Conservation (phyloP, 306 rosid species). For the Nissolia schottii region DNA sequence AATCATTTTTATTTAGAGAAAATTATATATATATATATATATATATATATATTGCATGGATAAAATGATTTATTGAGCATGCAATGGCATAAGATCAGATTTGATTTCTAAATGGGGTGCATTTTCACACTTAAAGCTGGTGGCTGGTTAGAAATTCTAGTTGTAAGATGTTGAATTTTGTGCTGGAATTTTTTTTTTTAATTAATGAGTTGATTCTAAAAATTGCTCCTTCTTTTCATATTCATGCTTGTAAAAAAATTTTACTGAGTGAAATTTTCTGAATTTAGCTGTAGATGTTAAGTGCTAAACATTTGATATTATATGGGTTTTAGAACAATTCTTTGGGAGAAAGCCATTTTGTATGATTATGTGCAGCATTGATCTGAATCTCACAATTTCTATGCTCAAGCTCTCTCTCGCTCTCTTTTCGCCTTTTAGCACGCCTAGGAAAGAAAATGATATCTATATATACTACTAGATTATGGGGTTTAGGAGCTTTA, state of each 20-base stretch:
- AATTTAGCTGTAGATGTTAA: neutral
- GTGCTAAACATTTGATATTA: neutral
- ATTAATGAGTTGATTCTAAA: neutral
- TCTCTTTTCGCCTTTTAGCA: neutral
- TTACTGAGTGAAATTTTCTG: neutral
- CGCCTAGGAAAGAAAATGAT: conserved; percentile 3
- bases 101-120: neutral
- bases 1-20: too few relatives aligned
- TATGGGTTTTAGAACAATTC: neutral
- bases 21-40: too few relatives aligned
- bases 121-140: neutral
- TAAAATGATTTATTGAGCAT: neutral
- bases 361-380: neutral
- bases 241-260: neutral
- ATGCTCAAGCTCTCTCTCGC: neutral
- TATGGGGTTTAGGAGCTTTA: too few relatives aligned
- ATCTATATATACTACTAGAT: too few relatives aligned
- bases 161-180: neutral
- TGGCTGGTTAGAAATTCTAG: neutral
- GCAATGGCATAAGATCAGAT: neutral
- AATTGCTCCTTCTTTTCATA: neutral
- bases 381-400: neutral
- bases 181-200: neutral
- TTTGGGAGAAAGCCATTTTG: neutral
- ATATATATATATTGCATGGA: too few relatives aligned